Percentiles rank a stretch among this genome's conserved stretches.
phyloP scores from a whole-genome alignment of 2,329 filamentous ascomycete species.

The Stagonosporopsis vannaccii region DNA sequence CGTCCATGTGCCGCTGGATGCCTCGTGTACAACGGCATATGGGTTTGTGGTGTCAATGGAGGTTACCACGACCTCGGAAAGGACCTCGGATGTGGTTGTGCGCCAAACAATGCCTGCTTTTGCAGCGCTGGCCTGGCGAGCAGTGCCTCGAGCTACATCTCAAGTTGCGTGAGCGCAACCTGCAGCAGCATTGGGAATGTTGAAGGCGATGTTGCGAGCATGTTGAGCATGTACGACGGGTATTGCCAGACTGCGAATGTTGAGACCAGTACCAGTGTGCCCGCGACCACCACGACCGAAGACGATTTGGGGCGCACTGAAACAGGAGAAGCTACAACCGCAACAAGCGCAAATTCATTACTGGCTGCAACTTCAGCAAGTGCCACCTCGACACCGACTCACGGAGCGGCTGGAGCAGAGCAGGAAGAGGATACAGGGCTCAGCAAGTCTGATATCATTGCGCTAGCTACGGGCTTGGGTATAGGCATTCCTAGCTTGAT shows the following conservation, averaged over 20 bases:
- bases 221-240: background rate
- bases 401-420: background rate
- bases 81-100: background rate
- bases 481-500: background rate
- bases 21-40: background rate
- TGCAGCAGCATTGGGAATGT: background rate
- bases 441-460: background rate
- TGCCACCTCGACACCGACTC: background rate
- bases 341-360: background rate
- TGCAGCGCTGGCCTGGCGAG: background rate
- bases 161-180: background rate
- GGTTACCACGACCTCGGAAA: background rate
- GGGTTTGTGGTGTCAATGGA: background rate
- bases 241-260: background rate
- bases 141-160: background rate
- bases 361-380: background rate
- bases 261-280: background rate
- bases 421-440: background rate
- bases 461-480: background rate
- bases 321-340: background rate
- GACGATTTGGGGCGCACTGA: background rate
- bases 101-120: background rate
- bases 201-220: background rate
- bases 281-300: background rate
- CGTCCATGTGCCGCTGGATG: background rate